Evolutionary conservation across 2,329 filamentous ascomycete species (phyloP), one percentile per base, ranked within the genome.

Genomic region (Didymella keratinophila): DNA sequence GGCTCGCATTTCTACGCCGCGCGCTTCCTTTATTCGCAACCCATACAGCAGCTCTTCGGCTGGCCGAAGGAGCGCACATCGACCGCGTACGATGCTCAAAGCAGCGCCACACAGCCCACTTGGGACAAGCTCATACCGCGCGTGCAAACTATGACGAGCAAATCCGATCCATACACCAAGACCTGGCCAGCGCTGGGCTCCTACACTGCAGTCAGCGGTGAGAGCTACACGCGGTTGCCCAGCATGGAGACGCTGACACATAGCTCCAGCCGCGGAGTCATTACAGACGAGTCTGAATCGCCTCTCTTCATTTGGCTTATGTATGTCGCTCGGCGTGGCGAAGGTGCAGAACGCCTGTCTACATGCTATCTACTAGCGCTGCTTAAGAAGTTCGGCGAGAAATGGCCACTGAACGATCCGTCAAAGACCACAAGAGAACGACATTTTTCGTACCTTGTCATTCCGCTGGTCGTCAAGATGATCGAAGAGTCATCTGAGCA

Each of bases 1-100:
- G 87, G 91, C 68, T 97, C 94, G 0, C 89, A 88, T 65, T 91
- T 89, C 75, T 86, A 92, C 53, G 88, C 91, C 10, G 89, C 89
- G 63, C 86, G 91, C 14, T 76, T 82, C 45, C 67, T 82, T 20
- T 79, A 81, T 53, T 79, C 79, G 6, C 72, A 76, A n/a, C 67
- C 73, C 16, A 75, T 78, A 53, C 73, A 72, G 46, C 65, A 68
- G 52, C 64, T 73, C 25, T 76, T 76, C 43, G 69, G 66, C 14
- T 70, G 70, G 65, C 67, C 70, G 4, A 75, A 74, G 49, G 65
- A 70, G 34, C 60, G 57, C 41, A 50, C 60, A 10, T 46, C 66
- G 27, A 49, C 60, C 28, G 44, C 60, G 25, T 71, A 66, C 23
- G 70, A 75, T 27, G 45, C 41, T 23, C 56, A 44, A n/a, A 58